Conservation (phyloP, 495 filamentous ascomycete species). For the Aspergillus bertholletiae region DNA sequence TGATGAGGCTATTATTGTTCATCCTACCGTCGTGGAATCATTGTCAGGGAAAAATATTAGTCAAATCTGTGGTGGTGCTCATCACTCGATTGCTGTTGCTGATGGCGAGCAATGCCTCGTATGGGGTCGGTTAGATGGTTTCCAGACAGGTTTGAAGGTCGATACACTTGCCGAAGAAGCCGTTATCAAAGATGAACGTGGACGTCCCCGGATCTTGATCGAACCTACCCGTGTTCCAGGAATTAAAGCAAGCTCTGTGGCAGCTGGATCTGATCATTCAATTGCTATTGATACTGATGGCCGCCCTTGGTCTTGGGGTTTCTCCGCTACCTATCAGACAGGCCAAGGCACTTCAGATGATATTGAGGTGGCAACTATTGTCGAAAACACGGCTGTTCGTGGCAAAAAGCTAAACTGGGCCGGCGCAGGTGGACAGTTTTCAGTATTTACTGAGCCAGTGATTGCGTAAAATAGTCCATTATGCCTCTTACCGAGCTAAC, state of each 20-base stretch:
- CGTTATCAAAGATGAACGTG: slow-evolving; percentile 46
- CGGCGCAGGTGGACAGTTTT: slow-evolving; percentile 61
- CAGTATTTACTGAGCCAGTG: slow-evolving; percentile 39
- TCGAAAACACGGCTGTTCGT: slow-evolving; percentile 57
- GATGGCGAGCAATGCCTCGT: slow-evolving; percentile 50
- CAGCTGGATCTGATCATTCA: slow-evolving; percentile 55
- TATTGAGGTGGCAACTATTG: slow-evolving; percentile 52
- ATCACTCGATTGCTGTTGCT: slow-evolving; percentile 57
- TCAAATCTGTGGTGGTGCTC: slow-evolving; percentile 51
- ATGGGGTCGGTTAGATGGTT: slow-evolving; percentile 60
- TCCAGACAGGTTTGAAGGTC: slow-evolving; percentile 54
- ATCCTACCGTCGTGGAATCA: slow-evolving; percentile 56
- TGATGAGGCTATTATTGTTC: slow-evolving; percentile 53
- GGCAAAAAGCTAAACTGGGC: slow-evolving; percentile 54
- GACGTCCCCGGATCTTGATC: slow-evolving; percentile 52
- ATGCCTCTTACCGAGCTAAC: too few species aligned
- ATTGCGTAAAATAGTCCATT: slow-evolving; percentile 5
- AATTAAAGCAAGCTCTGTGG: slow-evolving; percentile 39
- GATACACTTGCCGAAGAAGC: slow-evolving; percentile 44
- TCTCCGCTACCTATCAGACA: slow-evolving; percentile 60
- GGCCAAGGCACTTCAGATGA: slow-evolving; percentile 57
- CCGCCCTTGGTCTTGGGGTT: slow-evolving; percentile 60
- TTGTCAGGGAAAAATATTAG: slow-evolving; percentile 47
- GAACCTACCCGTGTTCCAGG: slow-evolving; percentile 49
- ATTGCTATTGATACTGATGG: slow-evolving; percentile 55